Evolutionary conservation across 2,329 filamentous ascomycete genomes (phyloP), one percentile per base, ranked within the genome.

Genomic region (Aspergillus novofumigatus): DNA sequence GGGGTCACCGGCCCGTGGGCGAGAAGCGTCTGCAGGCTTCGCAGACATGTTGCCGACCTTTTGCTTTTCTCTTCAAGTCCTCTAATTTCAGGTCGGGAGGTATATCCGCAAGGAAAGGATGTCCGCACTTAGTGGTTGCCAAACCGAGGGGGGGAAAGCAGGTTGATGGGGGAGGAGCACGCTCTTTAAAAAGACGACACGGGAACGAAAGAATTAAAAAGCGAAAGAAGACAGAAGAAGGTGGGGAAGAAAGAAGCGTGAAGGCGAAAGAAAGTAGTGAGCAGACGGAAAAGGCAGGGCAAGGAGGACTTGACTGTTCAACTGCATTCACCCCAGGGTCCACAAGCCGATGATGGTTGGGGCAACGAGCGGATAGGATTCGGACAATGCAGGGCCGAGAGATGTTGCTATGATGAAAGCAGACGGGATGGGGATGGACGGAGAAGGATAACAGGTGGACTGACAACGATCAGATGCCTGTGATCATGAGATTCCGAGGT

Each of bases 1-100:
- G 52, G 83, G 66, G 59, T 74, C 72, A 45, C 62, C 59, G 51
- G 68, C 65, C 63, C 69, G 71, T 48, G 69, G 67, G 64, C 70
- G 69, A 57, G 65, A 54, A 47, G 66, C 59, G 59, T 73, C 72
- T 56, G 65, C 58, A 47, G 67, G 56, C 63, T 73, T 70, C 57
- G 71, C 67, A 65, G 72, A 73, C 71, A 75, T 75, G 69, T 56
- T 69, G 62, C 54, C 51, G 62, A 42, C 42, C 38, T 41, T 20
- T 28, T 17, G 7, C 14, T 17, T 25, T 41, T 51, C 50, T 38
- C 52, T 41, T 23, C 8, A 45, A 21, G 25, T 41, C 49, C 55
- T 57, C 41, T 38, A 29, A 52, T 23, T 38, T 56, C 32, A 38
- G 26, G 32, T 14, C 38, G 32, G 32, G 51, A 42, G 54, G 51